Evolutionary conservation across 164 flowering plant genomes (phyloP), one percentile per base, ranked within the genome.

Genomic region (Brasenia schreberi): DNA sequence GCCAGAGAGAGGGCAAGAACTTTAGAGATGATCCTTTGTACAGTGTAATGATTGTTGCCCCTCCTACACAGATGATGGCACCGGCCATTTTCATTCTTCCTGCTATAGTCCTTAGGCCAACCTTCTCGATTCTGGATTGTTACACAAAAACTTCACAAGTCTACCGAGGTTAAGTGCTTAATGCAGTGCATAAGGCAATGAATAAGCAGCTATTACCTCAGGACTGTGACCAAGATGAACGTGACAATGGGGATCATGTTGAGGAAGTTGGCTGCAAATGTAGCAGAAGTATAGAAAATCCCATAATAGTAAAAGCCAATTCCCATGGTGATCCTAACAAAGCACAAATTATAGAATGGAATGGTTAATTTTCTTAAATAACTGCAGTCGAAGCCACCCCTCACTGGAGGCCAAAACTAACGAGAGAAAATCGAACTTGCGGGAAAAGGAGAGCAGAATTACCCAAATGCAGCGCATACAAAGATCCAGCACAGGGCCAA

Each of bases 291-390:
- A 17, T 18, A 19, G 43, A 16, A 39, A 7, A 67, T 52, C 16
- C 69, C 69, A 11, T 60, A 67, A 39, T 67, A 67, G 27, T 67
- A 67, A 27, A 67, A 67, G 6, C 69, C 58, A 9, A 67, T 43
- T 42, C 27, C 68, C 62, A 66, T 59, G n/a, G 68, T 66, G 11
- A 59, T 59, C 62, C 68, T 66, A 45, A 27, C 18, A 43, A 17
- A 64, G 23, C 27, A 23, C 27, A 23, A 23, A 23, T 23, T 23
- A 0, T 23, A 23, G 27, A 23, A 23, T 23, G 27, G 27, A 23
- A 23, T 23, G 27, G 27, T 23, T 23, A 23, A 23, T 23, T 23
- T 23, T 23, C 27, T 23, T 23, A 23, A 23, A 23, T 23, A 23
- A 23, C 27, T 23, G 27, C 27, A 23, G 27, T 23, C 27, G 27